Percentiles rank a stretch among this genome's conserved stretches.
Conservation (phyloP, 805 yeast genomes). For the Metschnikowia cerradonensis region DNA sequence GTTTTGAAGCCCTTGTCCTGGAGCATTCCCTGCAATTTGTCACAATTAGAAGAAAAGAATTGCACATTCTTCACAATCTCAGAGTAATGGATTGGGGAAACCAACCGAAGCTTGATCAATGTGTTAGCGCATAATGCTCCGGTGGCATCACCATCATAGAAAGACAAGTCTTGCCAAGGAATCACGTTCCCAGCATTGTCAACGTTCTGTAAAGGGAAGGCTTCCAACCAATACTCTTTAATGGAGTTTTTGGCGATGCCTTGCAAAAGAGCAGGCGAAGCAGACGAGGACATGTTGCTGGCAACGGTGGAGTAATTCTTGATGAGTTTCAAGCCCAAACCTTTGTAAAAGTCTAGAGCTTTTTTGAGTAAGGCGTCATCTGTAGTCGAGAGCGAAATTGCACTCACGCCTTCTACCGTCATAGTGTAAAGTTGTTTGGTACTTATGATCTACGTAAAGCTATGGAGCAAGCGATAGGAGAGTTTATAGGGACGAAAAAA, state of each 20-base stretch:
- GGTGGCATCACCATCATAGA: constrained; percentile 37
- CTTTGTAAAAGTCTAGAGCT: constrained; percentile 53
- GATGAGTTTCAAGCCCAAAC: constrained; percentile 57
- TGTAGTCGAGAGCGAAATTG: constrained; percentile 58
- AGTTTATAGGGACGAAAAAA: constrained; percentile 7
- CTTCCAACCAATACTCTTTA: constrained; percentile 69
- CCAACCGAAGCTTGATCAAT: constrained; percentile 34
- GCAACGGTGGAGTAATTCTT: constrained; percentile 56
- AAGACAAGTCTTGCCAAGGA: constrained; percentile 40
- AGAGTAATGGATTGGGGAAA: constrained; percentile 14
- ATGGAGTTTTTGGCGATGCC: constrained; percentile 67
- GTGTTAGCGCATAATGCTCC: constrained; percentile 26
- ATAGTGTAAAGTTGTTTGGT: constrained; percentile 1
- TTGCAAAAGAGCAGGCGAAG: constrained; percentile 21
- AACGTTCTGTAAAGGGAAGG: constrained; percentile 49
- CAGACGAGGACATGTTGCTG: constrained; percentile 28
- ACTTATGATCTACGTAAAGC: background rate
- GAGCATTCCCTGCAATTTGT: constrained; percentile 20
- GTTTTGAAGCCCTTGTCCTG: constrained; percentile 4
- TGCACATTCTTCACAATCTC: constrained; percentile 19
- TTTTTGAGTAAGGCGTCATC: constrained; percentile 43
- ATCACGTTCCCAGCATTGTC: constrained; percentile 31
- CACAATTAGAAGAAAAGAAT: constrained; percentile 32
- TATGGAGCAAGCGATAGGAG: constrained; percentile 4
- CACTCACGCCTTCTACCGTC: constrained; percentile 40